phyloP scores from a whole-genome alignment of 768 basidiomycete species.

The Neoboletus brunneissimus region DNA sequence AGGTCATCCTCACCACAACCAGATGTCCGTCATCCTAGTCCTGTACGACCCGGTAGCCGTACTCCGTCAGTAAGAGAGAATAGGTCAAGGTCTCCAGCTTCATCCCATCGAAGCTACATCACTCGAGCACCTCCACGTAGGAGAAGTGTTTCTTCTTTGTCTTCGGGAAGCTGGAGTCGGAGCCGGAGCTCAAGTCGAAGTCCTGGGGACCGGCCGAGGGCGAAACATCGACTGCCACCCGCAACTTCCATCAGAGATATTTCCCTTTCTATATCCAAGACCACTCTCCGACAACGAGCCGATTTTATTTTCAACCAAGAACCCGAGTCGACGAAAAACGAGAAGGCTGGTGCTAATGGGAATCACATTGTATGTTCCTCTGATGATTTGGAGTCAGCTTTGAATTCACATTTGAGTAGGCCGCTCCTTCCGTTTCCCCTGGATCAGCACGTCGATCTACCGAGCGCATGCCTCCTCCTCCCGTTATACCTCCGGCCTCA shows the following conservation, averaged over 20 bases:
- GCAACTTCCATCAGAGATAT: constrained; percentile 40
- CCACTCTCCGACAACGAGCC: constrained; percentile 22
- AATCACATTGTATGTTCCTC: constrained; percentile 30
- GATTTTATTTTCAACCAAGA: constrained; percentile 22
- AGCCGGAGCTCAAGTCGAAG: constrained; percentile 54
- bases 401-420: constrained; percentile 19
- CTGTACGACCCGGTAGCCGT: constrained; percentile 42
- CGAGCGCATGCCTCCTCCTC: constrained; percentile 36
- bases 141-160: constrained; percentile 52
- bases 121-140: constrained; percentile 35
- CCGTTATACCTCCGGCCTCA: constrained; percentile 21
- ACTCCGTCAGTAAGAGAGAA: constrained; percentile 47
- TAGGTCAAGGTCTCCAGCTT: constrained; percentile 40
- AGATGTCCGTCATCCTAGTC: constrained; percentile 55
- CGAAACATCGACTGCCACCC: constrained; percentile 63
- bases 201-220: constrained; percentile 47
- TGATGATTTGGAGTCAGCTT: background rate
- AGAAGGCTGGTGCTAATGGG: constrained; percentile 38
- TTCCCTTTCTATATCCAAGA: constrained; percentile 32
- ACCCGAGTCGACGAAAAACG: constrained; percentile 33
- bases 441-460: constrained; percentile 20
- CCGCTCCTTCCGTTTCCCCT: constrained; percentile 19
- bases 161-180: constrained; percentile 54
- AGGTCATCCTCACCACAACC: constrained; percentile 55
- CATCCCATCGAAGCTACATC: constrained; percentile 41